Evolutionary conservation across 257 asterid genomes (phyloP), one percentile per base, ranked within the genome.

Genomic region (Solanum etuberosum): DNA sequence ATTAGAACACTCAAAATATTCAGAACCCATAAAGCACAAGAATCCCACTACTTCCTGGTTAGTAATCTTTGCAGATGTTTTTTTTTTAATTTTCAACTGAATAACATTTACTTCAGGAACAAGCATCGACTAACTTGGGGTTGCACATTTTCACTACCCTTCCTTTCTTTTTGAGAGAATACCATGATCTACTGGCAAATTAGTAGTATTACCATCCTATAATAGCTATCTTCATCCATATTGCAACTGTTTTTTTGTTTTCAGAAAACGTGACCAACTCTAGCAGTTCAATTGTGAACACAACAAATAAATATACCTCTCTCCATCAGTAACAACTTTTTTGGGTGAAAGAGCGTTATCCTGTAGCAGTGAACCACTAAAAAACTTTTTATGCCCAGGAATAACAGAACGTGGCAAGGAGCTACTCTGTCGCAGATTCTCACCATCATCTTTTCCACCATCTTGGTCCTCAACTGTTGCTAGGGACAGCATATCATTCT

Each of bases 311-410:
- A 72, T 46, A 46, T 94, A 97, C 99, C 99, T 97, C 89, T 94
- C 98, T 59, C 95, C 98, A 87, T 96, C 95, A 87, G 91, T 94
- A 82, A 77, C 51, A 42, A 89, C 74, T 89, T 89, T 94, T 90
- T 91, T 95, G 54, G 95, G 90, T 48, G 94, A 91, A 86, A 81
- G 88, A 88, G 83, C 88, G 83, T 90, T 91, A 82, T 94, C 98
- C 89, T 89, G 98, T 87, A 92, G 86, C 85, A 92, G 87, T 89
- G 97, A 90, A 92, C 92, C 90, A 88, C 98, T 92, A 87, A 90
- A 87, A 83, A 85, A 54, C 25, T 89, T 92, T 89, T 91, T 89
- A 77, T 85, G 89, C 83, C 91, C 98, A 27, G 91, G 90, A 90
- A 83, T 54, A 72, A 89, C 82, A 88, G 95, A 88, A 83, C 90